phyloP scores from a whole-genome alignment of 768 basidiomycete species.

The Auricularia heimuer region DNA sequence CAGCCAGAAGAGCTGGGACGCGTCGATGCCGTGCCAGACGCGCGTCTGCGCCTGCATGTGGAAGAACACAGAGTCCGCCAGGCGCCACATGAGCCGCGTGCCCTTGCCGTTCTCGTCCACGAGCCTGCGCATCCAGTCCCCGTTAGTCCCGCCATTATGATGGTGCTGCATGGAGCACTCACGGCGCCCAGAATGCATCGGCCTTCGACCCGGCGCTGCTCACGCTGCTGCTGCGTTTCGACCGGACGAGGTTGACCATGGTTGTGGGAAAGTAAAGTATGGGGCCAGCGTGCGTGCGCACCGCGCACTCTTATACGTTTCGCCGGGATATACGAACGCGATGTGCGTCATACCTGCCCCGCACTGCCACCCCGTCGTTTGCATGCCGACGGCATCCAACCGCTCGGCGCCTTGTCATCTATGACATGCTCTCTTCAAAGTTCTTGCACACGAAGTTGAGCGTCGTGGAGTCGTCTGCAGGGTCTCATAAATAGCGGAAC shows the following conservation, averaged over 20 bases:
- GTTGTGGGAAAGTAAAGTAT: background rate
- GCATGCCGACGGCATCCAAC: background rate
- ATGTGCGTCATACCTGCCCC: background rate
- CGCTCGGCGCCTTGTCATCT: background rate
- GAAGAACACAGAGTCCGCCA: constrained; percentile 1
- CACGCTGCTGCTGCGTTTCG: background rate
- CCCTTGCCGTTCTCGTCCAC: background rate
- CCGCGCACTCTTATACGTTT: background rate
- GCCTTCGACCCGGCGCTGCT: background rate
- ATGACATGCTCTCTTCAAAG: no score
- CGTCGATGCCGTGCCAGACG: constrained; percentile 2
- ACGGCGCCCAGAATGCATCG: background rate
- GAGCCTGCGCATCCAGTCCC: background rate
- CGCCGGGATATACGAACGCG: background rate
- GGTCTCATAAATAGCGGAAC: no score
- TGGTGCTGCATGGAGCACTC: background rate
- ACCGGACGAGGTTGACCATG: background rate
- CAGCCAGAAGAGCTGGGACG: constrained; percentile 1
- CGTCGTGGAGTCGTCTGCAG: no score
- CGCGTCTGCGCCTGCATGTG: background rate
- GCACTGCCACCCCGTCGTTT: background rate
- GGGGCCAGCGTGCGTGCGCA: background rate
- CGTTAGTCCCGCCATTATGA: background rate
- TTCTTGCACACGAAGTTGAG: no score
- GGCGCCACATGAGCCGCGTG: background rate